Base-by-base conservation (phyloP, 306 rosid genomes). In the Neltuma alba region DNA sequence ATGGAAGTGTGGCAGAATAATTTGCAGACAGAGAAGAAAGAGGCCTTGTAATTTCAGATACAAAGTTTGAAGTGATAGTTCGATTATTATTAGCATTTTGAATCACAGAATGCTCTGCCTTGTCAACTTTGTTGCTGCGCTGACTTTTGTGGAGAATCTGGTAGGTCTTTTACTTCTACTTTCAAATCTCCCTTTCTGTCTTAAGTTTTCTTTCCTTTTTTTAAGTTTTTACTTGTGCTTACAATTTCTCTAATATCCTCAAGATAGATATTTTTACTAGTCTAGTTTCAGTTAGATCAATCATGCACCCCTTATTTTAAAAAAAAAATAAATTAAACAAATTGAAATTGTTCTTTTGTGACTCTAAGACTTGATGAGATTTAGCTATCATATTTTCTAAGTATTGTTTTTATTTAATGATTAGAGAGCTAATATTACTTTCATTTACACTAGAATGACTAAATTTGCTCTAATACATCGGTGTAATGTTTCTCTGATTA, bases 141-240 rank as follows among this genome's bases (percentile, higher is more conserved):
- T 38, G 44, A 55, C 70, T 75, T 79, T 70, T 47, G 74, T 67
- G 63, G 83, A 79, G 84, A 38, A 72, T 65, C 80, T 72, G 92
- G 95, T 89, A 66, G 45, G 89, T 79, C 66, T 31, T 84, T 76
- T 67, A 57, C 76, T 31, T 84, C 73, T 74, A 64, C 78, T 73
- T 75, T 55, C 70, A 58, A 52, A 28, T 42, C 72, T 80, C 71
- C 52, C 4, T 72, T n/a, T 76, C 30, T 63, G 31, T 79, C n/a
- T 38, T 52, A 23, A 72, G 38, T 75, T 16, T 50, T 50, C 75
- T 80, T 76, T 64, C 5, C 66, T 41, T 68, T 15, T 81, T 28
- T 57, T 79, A 78, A 58, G 41, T 18, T 20, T 66, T 37, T 18
- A 10, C 30, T 20, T 66, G 21, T 11, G 12, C 11, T 34, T 63